Conservation (phyloP, 2,329 filamentous ascomycete genomes). For the Fusarium sp. region DNA sequence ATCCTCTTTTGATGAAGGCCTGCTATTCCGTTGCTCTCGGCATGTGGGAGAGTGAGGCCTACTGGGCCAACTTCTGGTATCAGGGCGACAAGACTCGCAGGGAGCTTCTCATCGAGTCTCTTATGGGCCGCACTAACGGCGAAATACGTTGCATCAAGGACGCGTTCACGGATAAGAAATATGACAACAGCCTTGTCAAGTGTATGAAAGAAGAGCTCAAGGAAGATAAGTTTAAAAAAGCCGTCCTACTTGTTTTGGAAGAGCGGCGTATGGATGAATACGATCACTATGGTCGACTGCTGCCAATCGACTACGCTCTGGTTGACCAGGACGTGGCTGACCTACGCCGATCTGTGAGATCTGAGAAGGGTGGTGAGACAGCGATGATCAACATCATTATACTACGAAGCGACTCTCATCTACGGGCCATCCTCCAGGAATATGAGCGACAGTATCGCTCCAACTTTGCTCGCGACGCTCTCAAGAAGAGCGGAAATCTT, state of each 20-base stretch:
- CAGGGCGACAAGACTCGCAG: slow-evolving; percentile 86
- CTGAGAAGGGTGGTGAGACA: slow-evolving; percentile 85
- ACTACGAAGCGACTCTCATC: slow-evolving; percentile 81
- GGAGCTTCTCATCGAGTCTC: slow-evolving; percentile 90
- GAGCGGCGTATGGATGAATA: slow-evolving; percentile 85
- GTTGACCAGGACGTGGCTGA: slow-evolving; percentile 79
- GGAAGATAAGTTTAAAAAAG: slow-evolving; percentile 95
- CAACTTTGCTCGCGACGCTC: slow-evolving; percentile 89
- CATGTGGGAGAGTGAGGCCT: slow-evolving; percentile 91
- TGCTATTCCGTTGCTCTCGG: slow-evolving; percentile 92
- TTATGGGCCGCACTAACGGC: slow-evolving; percentile 91
- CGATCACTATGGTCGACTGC: slow-evolving; percentile 70
- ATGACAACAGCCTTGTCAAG: slow-evolving; percentile 80
- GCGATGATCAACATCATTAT: slow-evolving; percentile 90
- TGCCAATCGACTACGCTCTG: slow-evolving; percentile 69
- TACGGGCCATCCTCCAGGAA: slow-evolving; percentile 80
- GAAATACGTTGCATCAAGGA: slow-evolving; percentile 90
- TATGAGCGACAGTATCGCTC: slow-evolving; percentile 80
- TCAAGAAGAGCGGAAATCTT: slow-evolving; percentile 90
- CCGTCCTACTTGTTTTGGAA: slow-evolving; percentile 85
- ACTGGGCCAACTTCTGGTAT: slow-evolving; percentile 99
- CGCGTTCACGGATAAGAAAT: slow-evolving; percentile 91
- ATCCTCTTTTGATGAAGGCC: slow-evolving; percentile 85
- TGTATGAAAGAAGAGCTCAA: slow-evolving; percentile 95
- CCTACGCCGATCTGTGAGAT: slow-evolving; percentile 75